These are phyloP conservation scores for Nemania bipapillata DNA, from an alignment of 2,329 filamentous ascomycete genomes.

Conservation along the genomic window DNA sequence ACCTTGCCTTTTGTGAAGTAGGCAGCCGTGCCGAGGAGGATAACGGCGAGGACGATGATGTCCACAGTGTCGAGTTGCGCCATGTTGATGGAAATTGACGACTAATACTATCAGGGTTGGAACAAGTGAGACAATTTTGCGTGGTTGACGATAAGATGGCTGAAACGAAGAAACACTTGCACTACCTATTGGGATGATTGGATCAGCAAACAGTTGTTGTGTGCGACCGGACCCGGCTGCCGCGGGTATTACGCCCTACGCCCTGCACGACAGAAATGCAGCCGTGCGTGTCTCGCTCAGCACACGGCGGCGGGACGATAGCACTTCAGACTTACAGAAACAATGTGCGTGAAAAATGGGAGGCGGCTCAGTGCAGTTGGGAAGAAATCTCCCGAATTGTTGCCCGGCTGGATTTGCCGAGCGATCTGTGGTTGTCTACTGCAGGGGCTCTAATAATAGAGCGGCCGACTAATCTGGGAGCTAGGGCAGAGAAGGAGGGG, in stretches of 20 bases:
- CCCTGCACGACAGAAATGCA: background rate
- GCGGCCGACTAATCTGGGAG: constrained; percentile 3
- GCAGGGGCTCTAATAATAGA: constrained; percentile 29
- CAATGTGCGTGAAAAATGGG: constrained; percentile 7
- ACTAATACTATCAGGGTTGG: constrained; percentile 37
- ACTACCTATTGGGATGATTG: constrained; percentile 5
- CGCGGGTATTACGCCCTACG: constrained; percentile 1
- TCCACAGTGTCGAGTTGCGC: constrained; percentile 96
- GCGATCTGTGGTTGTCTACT: constrained; percentile 23
- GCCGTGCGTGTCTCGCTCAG: constrained; percentile 7
- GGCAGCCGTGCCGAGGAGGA: constrained; percentile 86
- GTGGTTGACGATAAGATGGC: background rate
- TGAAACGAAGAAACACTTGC: background rate
- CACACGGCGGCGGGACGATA: background rate
- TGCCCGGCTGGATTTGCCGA: constrained; percentile 27
- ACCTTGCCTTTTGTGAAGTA: constrained; percentile 98
- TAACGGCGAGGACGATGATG: constrained; percentile 85
- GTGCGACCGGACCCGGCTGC: constrained; percentile 20
- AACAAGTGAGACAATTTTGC: constrained; percentile 14
- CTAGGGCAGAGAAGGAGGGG: constrained; percentile 25
- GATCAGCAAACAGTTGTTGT: constrained; percentile 27
- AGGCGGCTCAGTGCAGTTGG: constrained; percentile 6
- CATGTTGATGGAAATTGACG: constrained; percentile 66
- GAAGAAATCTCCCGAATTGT: constrained; percentile 15
- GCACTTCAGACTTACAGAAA: constrained; percentile 27